Conservation (phyloP, 306 rosid species). For the Macrotyloma uniflorum region DNA sequence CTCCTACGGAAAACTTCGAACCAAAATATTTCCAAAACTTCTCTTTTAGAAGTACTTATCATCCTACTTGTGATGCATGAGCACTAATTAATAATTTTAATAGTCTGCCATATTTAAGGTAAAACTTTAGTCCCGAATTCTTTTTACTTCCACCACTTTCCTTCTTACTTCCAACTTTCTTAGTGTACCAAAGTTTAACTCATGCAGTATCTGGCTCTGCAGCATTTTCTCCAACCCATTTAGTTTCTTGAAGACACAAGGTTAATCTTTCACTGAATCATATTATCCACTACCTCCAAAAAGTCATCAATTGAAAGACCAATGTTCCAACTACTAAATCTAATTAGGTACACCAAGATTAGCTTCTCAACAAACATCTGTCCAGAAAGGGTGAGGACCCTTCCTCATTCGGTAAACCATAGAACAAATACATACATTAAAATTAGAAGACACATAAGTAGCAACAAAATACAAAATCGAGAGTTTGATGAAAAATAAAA, state of each 20-base stretch:
- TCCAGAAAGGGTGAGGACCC: background rate
- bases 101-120: background rate
- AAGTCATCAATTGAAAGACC: background rate
- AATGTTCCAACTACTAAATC: background rate
- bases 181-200: background rate
- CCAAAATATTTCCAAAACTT: background rate
- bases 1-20: background rate
- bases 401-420: background rate
- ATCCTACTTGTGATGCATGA: background rate
- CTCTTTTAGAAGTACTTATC: background rate
- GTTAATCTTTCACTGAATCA: background rate
- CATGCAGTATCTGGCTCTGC: background rate
- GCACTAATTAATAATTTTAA: background rate
- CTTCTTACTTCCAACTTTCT: background rate
- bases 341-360: background rate
- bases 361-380: background rate
- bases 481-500: background rate
- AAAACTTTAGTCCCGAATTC: background rate
- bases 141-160: background rate
- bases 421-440: conserved; percentile 8
- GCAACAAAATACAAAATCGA: background rate
- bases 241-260: background rate
- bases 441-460: background rate
- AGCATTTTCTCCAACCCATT: background rate
- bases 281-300: background rate